Base-by-base conservation (phyloP, 805 yeast genomes). In the Teunomyces barrocoloradensis region DNA sequence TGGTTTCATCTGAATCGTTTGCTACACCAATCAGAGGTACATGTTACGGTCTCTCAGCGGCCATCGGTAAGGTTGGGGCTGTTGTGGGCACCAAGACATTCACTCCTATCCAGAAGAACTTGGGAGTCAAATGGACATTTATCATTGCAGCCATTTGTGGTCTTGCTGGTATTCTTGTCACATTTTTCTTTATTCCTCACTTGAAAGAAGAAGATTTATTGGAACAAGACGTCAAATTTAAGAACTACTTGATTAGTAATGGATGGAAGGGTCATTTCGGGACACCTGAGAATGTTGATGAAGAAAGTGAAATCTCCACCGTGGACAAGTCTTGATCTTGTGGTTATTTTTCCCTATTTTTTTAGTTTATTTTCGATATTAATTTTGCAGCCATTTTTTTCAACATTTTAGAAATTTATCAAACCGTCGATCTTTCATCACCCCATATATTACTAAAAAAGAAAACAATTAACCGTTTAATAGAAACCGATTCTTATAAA, bases 21-120 rank as follows among this genome's bases (percentile, higher is more conserved):
- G 90, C 94, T 15, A 84, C 91, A 6, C 86, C 88, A 11, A 81
- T 87, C 36, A 75, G 94, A 64, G 92, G 91, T 34, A 83, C 89
- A 0, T 72, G 79, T 43, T 87, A 87, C 57, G 92, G 92, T 33
- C 54, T 87, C 17, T 77, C 86, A 39, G 94, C 94, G 32, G 94
- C 91, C 3, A 70, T 85, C 42, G 94, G 94, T 48, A 87, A 87
- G 63, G 85, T 84, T 21, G 95, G 94, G 47, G 94, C 92, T n/a
- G 90, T 85, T 18, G 82, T 85, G 17, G 94, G 94, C 25, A 85
- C 90, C 18, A 79, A 83, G 61, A 77, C 78, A 13, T 87, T 87
- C 68, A 79, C 82, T 7, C 86, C 89, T 13, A 85, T 87, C 54
- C 81, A 83, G 65, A 64, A 58, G 34, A 64, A 84, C 58, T 69